phyloP scores from a whole-genome alignment of 306 rosid genomes.

The Quercus robur region DNA sequence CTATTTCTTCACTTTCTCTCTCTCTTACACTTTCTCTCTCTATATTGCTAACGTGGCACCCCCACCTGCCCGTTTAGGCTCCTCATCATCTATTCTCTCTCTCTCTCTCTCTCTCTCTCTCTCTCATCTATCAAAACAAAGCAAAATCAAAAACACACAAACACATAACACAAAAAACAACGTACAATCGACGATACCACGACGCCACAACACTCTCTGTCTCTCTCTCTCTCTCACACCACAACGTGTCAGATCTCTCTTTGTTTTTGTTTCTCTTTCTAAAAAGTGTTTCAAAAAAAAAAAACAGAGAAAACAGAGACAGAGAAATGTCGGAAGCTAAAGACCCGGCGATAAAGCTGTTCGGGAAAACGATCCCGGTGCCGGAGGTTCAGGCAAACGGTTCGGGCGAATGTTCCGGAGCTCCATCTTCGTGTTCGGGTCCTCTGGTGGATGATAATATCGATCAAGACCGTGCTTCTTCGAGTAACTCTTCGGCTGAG shows the following conservation, averaged over 20 bases:
- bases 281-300: not conserved
- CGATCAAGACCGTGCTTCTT: constrained; percentile 32
- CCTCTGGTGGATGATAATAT: not conserved
- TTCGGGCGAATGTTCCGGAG: constrained; percentile 12
- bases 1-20: not conserved
- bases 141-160: too few species aligned
- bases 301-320: not conserved
- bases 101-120: too few species aligned
- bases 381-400: constrained; percentile 20
- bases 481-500: constrained; percentile 22
- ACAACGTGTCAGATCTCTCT: constrained; percentile 11
- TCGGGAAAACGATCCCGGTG: constrained; percentile 55
- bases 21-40: not conserved
- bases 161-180: not conserved
- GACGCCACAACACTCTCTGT: constrained; percentile 8
- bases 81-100: too few species aligned
- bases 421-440: constrained; percentile 9
- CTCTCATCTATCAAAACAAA: too few species aligned
- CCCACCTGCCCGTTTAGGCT: not conserved
- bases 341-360: constrained; percentile 69
- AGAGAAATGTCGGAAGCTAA: constrained; percentile 45
- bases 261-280: constrained; percentile 8
- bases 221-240: not conserved
- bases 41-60: constrained; percentile 34
- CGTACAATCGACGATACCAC: constrained; percentile 9